Base-by-base conservation (phyloP, 371 early-diverging fungal species). In the Fennellomyces sp. region DNA sequence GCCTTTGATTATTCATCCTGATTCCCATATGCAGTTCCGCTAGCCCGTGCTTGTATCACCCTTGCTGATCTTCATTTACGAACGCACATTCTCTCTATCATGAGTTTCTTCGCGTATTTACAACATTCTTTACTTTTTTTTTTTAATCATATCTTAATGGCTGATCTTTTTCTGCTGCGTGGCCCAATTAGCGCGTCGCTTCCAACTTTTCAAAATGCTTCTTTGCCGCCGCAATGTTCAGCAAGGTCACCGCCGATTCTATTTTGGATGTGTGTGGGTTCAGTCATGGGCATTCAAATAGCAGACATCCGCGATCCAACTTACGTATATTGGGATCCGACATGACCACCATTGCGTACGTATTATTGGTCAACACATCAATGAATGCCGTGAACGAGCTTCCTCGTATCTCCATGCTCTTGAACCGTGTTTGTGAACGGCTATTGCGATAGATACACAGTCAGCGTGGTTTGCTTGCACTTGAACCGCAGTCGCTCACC, bases 321-420 rank as follows among this genome's bases (percentile, higher is more conserved):
- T 83, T 86, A 95, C 95, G 94, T 56, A 97, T 90, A 33, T 86
- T 83, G 3, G 94, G 88, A 70, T 97, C 95, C 17, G 93, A 88
- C 80, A 94, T 88, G 59, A 96, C 84, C 57, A 96, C 91, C 89
- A 97, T 87, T 19, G 95, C 90, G 72, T 92, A 96, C 13, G 97
- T 97, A 75, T 95, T 96, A 55, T 92, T 86, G 5, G 98, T 97
- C 63, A 97, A 78, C 13, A 91, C 91, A 68, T 96, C 95, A 58
- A 97, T 87, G 65, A 93, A 96, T 35, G 93, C 89, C 28, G 95
- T 83, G 75, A 94, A 96, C 25, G 73, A 73, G 45, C 87, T 78
- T 57, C 90, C 91, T 48, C 93, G 81, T 33, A 97, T 85, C 69
- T 96, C 95, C 90, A 96, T 89, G 66, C 88, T 88, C 68, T 90